Percentiles rank a stretch among this genome's conserved stretches.
Evolutionary conservation across 163 green algal genomes (phyloP).

Genomic region (Scenedesmus sp.): DNA sequence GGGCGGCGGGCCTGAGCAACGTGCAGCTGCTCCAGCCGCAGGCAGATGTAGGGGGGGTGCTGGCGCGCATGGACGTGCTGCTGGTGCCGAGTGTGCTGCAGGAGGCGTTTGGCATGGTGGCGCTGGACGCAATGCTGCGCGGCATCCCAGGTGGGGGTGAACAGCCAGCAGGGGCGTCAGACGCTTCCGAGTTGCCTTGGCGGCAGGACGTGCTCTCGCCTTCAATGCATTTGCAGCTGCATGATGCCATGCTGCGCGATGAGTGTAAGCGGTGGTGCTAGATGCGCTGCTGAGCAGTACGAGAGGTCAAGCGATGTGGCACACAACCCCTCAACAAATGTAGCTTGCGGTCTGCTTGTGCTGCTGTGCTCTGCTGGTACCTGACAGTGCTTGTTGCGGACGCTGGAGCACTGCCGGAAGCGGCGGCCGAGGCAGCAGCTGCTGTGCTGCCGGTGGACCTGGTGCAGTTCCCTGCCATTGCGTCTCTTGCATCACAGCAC

Average conservation of each 20-base stretch:
- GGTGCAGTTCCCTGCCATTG: neutral
- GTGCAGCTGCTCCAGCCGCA: neutral
- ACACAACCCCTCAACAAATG: too few relatives aligned
- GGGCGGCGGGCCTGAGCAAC: neutral
- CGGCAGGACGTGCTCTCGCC: too few relatives aligned
- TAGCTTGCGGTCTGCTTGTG: too few relatives aligned
- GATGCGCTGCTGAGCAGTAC: too few relatives aligned
- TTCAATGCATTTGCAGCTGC: too few relatives aligned
- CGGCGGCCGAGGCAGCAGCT: constrained; percentile 22
- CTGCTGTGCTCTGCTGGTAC: neutral
- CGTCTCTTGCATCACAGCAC: neutral
- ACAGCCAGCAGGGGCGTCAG: too few relatives aligned
- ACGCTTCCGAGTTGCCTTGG: too few relatives aligned
- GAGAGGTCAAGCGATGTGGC: too few relatives aligned
- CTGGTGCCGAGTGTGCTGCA: constrained; percentile 52
- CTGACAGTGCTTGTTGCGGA: constrained; percentile 20
- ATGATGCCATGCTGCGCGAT: too few relatives aligned
- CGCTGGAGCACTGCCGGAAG: constrained; percentile 39
- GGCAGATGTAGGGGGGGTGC: constrained; percentile 15
- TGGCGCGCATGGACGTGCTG: neutral
- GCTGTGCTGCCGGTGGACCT: neutral
- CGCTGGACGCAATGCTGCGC: constrained; percentile 32
- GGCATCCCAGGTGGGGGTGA: neutral
- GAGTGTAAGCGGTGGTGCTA: too few relatives aligned
- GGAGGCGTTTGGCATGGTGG: constrained; percentile 57